Evolutionary conservation across 495 filamentous ascomycete species (phyloP), one percentile per base, ranked within the genome.

Genomic region (Lasiosphaeriaceae sp.): DNA sequence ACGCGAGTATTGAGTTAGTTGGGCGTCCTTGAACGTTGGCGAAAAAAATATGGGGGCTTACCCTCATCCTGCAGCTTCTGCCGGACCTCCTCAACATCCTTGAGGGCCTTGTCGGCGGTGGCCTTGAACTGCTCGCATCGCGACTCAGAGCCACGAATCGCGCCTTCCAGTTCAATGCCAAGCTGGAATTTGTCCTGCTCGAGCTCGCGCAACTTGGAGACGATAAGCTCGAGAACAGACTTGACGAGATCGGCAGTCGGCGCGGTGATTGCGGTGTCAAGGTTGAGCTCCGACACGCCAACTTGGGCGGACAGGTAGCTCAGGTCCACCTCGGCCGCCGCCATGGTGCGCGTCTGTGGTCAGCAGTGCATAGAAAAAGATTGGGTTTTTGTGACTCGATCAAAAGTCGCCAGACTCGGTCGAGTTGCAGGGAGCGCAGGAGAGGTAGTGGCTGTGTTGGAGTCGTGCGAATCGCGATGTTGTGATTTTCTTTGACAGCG

Each of bases 91-190:
- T 89, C 83, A 2, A 89, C 84, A 57, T 96, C 90, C 41, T 88
- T 86, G 57, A 90, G 80, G 8, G 86, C 86, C 66, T 92, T 94
- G 61, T 96, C 92, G 12, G 90, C 74, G 3, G 86, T 85, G 35
- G 79, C 75, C 67, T 92, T 96, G 74, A 96, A 81, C 17, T 84
- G 83, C 62, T 91, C 86, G 63, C 84, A 82, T 69, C 90, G 88
- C 16, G 87, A 84, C 65, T 97, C 93, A 41, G 85, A 86, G 55
- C 80, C 86, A 39, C 90, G 85, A 16, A 95, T 86, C 23, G 86
- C 84, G 72, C 88, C 92, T 69, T 97, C 94, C 11, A 97, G 78
- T 74, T 97, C 94, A n/a, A 97, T 90, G 55, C 92, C 89, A 16
- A 88, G 69, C 50, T 87, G 87, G 45, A 96, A 80, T 71, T 96